Evolutionary conservation across 2,329 filamentous ascomycete species (phyloP).

Genomic region (Akanthomyces muscarius): DNA sequence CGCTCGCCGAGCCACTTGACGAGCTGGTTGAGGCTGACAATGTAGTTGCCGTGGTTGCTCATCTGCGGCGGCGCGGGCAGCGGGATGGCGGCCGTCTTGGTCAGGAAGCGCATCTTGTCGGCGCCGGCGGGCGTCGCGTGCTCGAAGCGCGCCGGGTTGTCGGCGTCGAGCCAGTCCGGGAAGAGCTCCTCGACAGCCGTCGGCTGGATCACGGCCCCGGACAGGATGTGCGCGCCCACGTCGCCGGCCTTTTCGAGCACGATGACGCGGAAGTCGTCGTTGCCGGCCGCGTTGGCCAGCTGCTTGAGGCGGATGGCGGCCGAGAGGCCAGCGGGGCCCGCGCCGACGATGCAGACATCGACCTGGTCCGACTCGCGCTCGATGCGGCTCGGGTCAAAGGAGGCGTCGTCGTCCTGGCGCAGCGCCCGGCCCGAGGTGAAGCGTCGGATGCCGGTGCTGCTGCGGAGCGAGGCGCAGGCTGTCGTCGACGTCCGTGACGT

Average conservation of each 20-base stretch:
- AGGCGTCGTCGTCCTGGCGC: conserved; percentile 39
- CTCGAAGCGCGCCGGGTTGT: conserved; percentile 84
- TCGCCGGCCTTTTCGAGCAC: conserved; percentile 94
- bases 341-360: conserved; percentile 94
- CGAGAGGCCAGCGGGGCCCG: conserved; percentile 87
- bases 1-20: conserved; percentile 93
- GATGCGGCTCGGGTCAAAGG: conserved; percentile 62
- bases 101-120: conserved; percentile 93
- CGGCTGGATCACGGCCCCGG: conserved; percentile 91
- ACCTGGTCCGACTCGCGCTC: conserved; percentile 92
- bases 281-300: conserved; percentile 87
- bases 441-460: conserved; percentile 24
- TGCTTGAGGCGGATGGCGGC: conserved; percentile 95
- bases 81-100: conserved; percentile 71
- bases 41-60: conserved; percentile 97
- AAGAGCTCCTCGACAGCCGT: conserved; percentile 83
- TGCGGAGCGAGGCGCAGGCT: conserved; percentile 1
- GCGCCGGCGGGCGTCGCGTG: conserved; percentile 76
- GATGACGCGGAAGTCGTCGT: conserved; percentile 91
- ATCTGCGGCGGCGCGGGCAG: conserved; percentile 92
- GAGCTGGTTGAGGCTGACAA: conserved; percentile 91
- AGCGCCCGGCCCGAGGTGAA: conserved; percentile 35
- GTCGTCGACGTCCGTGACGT: background rate
- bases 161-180: conserved; percentile 87
- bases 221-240: conserved; percentile 90